Base-by-base conservation (phyloP, 169 alveolate species). In the Eimeria necatrix region DNA sequence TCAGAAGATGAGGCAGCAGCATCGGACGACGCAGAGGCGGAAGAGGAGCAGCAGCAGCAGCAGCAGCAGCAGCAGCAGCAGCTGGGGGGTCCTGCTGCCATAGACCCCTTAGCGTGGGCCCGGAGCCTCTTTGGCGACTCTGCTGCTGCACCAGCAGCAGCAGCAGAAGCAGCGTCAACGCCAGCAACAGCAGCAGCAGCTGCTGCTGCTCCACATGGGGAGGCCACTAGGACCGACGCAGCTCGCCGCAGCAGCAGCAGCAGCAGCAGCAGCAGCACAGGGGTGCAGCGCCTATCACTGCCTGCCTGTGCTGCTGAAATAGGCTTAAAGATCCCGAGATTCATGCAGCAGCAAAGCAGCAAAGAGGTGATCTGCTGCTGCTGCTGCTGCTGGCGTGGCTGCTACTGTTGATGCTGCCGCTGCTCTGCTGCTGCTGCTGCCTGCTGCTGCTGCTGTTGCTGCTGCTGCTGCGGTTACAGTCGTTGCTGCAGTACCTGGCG, bases 1-100 rank as follows among this genome's bases (percentile, higher is more conserved):
- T 56, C 18, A 7, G 59, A 8, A 46, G 87, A 46, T 32, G 64
- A 56, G 18, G 56, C 61, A 20, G 18, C 61, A 56, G 68, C 68
- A 14, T 10, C 68, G 20, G 68, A 10, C 22, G 68, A 56, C 12
- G 68, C 20, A 49, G 41, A 76, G 22, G 61, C 52, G 20, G 87
- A 76, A 10, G 64, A 46, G 26, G 64, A 76, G 87, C 87, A 46
- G 10, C 59, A 49, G 61, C 87, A 76, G 56, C 86, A 76, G 61
- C 56, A 76, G 61, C 26, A 4, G 76, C 26, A n/a, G 32, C 78
- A 68, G n/a, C 78, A 68, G 32, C 78, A 68, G 32, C n/a, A n/a
- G 78, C 32, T 68, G 32, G 78, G 78, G n/a, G 78, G 78, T n/a
- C 64, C 87, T 76, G 61, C 87, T 14, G 59, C 87, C 52, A 76